Evolutionary conservation across 2,329 filamentous ascomycete species (phyloP).

Genomic region (Coniella lustricola): DNA sequence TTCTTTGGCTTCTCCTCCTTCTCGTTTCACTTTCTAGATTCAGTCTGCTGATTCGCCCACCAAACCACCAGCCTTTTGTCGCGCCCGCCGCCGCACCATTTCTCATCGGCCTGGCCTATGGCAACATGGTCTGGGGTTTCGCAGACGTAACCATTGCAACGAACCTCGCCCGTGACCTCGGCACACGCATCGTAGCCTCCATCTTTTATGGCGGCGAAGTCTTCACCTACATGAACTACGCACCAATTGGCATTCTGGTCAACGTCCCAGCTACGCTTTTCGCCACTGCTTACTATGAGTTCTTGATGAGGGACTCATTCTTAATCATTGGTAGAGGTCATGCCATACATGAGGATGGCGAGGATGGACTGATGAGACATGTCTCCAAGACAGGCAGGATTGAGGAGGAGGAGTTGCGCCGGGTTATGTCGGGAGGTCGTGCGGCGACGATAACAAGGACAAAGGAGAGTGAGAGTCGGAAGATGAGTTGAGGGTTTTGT

Average conservation of each 20-base stretch:
- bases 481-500: too few species aligned
- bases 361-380: conserved; percentile 40
- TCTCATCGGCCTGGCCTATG: conserved; percentile 49
- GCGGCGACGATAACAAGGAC: too few species aligned
- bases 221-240: conserved; percentile 34
- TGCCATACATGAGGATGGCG: conserved; percentile 41
- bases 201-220: conserved; percentile 49
- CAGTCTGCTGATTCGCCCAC: background rate
- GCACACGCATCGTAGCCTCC: conserved; percentile 50
- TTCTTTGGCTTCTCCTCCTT: background rate
- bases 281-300: conserved; percentile 47
- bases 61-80: conserved; percentile 39
- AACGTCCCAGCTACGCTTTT: conserved; percentile 52
- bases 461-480: too few species aligned
- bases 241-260: conserved; percentile 47
- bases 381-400: conserved; percentile 30
- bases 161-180: conserved; percentile 52
- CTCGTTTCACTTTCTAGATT: background rate
- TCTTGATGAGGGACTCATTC: conserved; percentile 46
- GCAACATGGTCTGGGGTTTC: conserved; percentile 49
- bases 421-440: too few species aligned
- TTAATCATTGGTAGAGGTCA: conserved; percentile 43
- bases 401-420: conserved; percentile 17
- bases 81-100: conserved; percentile 40
- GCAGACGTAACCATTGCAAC: conserved; percentile 47